Base-by-base conservation (phyloP, 805 yeast genomes). In the Candida caryicola region DNA sequence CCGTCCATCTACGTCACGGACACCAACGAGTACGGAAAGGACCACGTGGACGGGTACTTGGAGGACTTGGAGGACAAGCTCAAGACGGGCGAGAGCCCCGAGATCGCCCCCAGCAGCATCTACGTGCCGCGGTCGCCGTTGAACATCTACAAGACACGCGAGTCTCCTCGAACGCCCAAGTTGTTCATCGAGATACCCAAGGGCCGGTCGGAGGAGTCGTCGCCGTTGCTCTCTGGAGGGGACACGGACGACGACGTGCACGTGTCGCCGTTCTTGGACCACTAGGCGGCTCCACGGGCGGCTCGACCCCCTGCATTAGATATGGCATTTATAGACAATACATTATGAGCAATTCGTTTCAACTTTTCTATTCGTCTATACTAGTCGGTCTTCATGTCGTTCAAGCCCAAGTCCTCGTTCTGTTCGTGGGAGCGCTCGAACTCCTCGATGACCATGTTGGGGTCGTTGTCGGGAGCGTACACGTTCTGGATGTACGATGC, bases 381-480 rank as follows among this genome's bases (percentile, higher is more conserved):
- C 18, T 34, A 34, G 17, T 57, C 63, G 31, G 69, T 55, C 34
- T 64, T 57, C 66, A 69, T 77, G 53, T 77, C 82, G 45, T 66
- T 71, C 56, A 93, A 70, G 16, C 99, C 99, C 47, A 93, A 74
- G 30, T 84, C 91, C 57, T 93, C 99, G 59, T 93, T 89, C 63
- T 90, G 95, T 54, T 87, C 84, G 29, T 72, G 69, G 2, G 95
- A 82, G 71, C 99, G 85, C 50, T 88, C 95, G 51, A 79, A 87
- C 41, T 93, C 96, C 64, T 85, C 96, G 44, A 85, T 77, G 29
- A 61, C 73, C 98, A 93, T 93, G 59, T 91, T 87, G 48, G 99
- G 99, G 66, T 93, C 99, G 29, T 78, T 77, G 65, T 93, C 99
- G 18, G 99, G 99, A 25, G 99, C 99, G 57, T 90, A 93, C n/a